Evolutionary conservation across 148 eudicot genomes (phyloP).

Genomic region (Spergularia bocconei): DNA sequence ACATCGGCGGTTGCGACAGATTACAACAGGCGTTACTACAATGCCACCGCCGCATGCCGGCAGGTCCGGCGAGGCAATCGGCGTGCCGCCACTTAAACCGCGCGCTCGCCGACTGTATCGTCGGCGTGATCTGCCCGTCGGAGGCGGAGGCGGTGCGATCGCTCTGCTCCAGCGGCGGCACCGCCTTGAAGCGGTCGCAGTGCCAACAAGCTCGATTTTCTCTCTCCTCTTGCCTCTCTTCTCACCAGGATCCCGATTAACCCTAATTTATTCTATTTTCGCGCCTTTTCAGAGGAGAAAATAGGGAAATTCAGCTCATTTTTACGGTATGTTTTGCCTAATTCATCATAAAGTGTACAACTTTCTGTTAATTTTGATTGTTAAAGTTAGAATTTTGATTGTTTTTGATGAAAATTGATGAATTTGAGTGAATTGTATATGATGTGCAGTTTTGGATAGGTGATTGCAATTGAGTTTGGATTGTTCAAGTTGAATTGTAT

Average conservation of each 20-base stretch:
- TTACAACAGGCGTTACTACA: constrained; percentile 43
- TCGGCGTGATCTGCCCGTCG: constrained; percentile 50
- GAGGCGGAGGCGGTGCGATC: constrained; percentile 58
- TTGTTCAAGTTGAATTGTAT: background rate
- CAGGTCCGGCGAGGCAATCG: constrained; percentile 39
- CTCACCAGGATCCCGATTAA: constrained; percentile 34
- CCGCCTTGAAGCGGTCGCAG: constrained; percentile 71
- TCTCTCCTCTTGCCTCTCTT: constrained; percentile 60
- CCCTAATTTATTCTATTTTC: background rate
- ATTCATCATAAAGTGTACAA: background rate
- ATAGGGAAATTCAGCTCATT: background rate
- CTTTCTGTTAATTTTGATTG: background rate
- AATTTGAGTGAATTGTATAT: too few relatives aligned
- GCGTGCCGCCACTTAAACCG: constrained; percentile 70
- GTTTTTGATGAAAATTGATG: background rate
- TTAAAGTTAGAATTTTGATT: background rate
- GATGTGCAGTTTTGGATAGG: too few relatives aligned
- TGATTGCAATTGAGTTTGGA: too few relatives aligned
- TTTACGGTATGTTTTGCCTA: background rate
- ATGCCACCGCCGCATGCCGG: constrained; percentile 62
- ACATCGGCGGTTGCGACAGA: constrained; percentile 40
- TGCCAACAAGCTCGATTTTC: constrained; percentile 65
- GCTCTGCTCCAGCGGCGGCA: constrained; percentile 73
- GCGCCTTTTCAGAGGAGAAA: too few relatives aligned
- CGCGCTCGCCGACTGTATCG: constrained; percentile 56